Percentiles rank a stretch among this genome's conserved stretches.
phyloP scores from a whole-genome alignment of 805 yeast genomes.

The Saccharomycopsis sp. region DNA sequence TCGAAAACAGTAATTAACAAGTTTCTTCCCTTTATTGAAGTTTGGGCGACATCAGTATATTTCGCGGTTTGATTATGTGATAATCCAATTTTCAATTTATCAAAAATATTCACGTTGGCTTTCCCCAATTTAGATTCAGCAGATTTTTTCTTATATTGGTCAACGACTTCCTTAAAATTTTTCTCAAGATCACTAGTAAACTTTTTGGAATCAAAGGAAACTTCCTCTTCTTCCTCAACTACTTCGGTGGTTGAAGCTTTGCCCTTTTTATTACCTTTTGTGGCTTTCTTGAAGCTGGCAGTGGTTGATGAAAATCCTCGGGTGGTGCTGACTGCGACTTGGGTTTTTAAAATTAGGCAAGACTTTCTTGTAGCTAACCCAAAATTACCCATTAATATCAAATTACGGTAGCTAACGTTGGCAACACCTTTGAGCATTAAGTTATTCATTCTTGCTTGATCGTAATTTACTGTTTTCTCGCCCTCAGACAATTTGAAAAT shows the following conservation, averaged over 20 bases:
- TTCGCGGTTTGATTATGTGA: conserved; percentile 39
- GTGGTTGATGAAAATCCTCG: neutral
- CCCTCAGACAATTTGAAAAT: no score
- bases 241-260: neutral
- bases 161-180: conserved; percentile 43
- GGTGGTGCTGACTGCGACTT: no score
- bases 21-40: conserved; percentile 53
- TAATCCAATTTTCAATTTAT: conserved; percentile 45
- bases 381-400: no score
- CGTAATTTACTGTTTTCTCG: no score
- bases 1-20: conserved; percentile 81
- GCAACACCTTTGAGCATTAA: no score
- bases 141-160: conserved; percentile 46
- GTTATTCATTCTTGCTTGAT: no score
- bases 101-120: conserved; percentile 60
- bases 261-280: neutral
- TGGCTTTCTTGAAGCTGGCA: conserved; percentile 7
- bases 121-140: conserved; percentile 64
- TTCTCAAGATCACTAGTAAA: conserved; percentile 32
- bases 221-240: conserved; percentile 13
- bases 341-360: no score
- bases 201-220: conserved; percentile 11
- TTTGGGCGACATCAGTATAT: conserved; percentile 63
- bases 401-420: no score
- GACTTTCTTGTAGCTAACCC: no score